Conservation (phyloP, 148 eudicot species). For the Chenopodium berlandieri region DNA sequence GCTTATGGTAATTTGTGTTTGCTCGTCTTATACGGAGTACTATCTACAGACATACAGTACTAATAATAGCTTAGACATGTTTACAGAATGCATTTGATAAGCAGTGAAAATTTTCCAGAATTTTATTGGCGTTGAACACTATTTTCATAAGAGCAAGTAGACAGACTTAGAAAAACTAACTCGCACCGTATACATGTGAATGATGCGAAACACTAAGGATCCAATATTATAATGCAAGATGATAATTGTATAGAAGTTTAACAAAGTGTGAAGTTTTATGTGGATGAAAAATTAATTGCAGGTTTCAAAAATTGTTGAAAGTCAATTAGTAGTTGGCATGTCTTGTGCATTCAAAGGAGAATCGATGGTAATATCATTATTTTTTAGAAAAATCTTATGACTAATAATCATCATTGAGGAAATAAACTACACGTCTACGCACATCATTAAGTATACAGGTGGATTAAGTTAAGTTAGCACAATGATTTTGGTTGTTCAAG, state of each 20-base stretch:
- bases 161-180: too few species aligned
- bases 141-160: too few species aligned
- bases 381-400: too few species aligned
- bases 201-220: too few species aligned
- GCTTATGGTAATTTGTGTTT: neutral
- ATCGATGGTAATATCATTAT: too few species aligned
- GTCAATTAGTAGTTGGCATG: neutral
- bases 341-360: neutral
- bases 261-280: too few species aligned
- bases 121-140: neutral
- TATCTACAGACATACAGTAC: neutral
- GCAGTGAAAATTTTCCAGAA: neutral
- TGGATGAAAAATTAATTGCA: too few species aligned
- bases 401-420: too few species aligned
- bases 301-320: neutral
- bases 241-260: too few species aligned
- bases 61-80: constrained; percentile 2
- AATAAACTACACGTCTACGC: too few species aligned
- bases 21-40: neutral
- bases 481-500: neutral
- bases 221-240: too few species aligned
- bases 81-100: neutral
- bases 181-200: too few species aligned
- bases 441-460: neutral
- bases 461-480: neutral